phyloP scores from a whole-genome alignment of 306 rosid genomes.

The Cicer cuneatum region DNA sequence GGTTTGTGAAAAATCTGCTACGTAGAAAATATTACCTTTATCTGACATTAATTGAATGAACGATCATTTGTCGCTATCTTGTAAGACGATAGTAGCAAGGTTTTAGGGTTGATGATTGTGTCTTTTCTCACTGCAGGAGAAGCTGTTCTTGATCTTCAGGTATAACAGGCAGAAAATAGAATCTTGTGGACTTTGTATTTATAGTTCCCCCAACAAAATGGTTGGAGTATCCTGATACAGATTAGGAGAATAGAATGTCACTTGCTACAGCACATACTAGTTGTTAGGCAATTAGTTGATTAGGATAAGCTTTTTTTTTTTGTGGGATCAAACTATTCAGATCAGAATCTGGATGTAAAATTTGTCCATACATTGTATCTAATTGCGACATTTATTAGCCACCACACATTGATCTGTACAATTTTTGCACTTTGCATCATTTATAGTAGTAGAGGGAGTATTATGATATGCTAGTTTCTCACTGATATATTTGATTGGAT shows the following conservation, averaged over 20 bases:
- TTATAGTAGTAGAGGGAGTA: conserved; percentile 8
- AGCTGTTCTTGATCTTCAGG: conserved; percentile 62
- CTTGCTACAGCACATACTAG: conserved; percentile 33
- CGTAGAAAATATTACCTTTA: conserved; percentile 1
- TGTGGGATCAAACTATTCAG: conserved; percentile 37
- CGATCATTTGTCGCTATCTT: conserved; percentile 7
- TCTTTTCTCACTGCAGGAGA: conserved; percentile 54
- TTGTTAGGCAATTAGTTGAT: conserved; percentile 40
- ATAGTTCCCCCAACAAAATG: conserved; percentile 27
- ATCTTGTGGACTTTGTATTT: conserved; percentile 42
- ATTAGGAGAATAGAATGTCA: conserved; percentile 43
- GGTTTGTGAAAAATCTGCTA: conserved; percentile 9
- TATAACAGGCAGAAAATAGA: conserved; percentile 36
- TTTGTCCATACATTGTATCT: conserved; percentile 40
- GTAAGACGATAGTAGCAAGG: conserved; percentile 1
- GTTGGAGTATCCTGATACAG: conserved; percentile 41
- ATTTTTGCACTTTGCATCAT: conserved; percentile 22
- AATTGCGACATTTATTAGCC: conserved; percentile 22
- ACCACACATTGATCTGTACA: conserved; percentile 20
- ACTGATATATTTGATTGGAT: background rate
- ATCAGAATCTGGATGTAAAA: conserved; percentile 44
- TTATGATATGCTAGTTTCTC: background rate
- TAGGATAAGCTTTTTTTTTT: conserved; percentile 36
- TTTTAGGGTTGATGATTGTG: conserved; percentile 17
- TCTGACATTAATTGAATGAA: conserved; percentile 8